phyloP scores from a whole-genome alignment of 768 basidiomycete species.

The Cyclocybe aegerita region DNA sequence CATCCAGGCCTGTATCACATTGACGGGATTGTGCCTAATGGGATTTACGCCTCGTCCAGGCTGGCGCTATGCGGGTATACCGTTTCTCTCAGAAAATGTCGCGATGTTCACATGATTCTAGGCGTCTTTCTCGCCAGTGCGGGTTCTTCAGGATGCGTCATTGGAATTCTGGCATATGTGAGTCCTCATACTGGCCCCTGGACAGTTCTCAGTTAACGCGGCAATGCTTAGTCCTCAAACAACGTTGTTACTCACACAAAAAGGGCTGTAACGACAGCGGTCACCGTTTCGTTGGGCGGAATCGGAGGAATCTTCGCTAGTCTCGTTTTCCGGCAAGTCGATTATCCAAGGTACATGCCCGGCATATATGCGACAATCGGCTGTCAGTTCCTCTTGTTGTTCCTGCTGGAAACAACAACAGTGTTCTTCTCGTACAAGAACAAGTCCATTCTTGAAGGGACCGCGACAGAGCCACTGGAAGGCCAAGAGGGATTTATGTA shows the following conservation, averaged over 20 bases:
- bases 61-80: conserved; percentile 43
- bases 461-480: conserved; percentile 22
- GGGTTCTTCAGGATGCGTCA: conserved; percentile 44
- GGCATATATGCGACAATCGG: conserved; percentile 46
- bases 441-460: conserved; percentile 24
- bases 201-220: conserved; percentile 4
- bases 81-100: not conserved
- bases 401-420: conserved; percentile 39
- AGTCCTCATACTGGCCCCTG: conserved; percentile 17
- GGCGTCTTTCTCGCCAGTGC: conserved; percentile 47
- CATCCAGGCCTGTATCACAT: conserved; percentile 37
- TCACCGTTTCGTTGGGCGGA: conserved; percentile 48
- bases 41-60: conserved; percentile 34
- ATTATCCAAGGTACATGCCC: conserved; percentile 44
- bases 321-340: conserved; percentile 44
- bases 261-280: conserved; percentile 44
- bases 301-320: conserved; percentile 49
- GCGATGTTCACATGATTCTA: conserved; percentile 14
- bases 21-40: conserved; percentile 41
- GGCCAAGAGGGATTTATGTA: conserved; percentile 40
- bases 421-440: conserved; percentile 37
- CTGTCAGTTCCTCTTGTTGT: conserved; percentile 41
- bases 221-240: conserved; percentile 39
- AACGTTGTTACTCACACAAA: conserved; percentile 51
- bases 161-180: conserved; percentile 51